Evolutionary conservation across 768 basidiomycete species (phyloP), one percentile per base, ranked within the genome.

Genomic region (Chalciporus pseudorubinellus): DNA sequence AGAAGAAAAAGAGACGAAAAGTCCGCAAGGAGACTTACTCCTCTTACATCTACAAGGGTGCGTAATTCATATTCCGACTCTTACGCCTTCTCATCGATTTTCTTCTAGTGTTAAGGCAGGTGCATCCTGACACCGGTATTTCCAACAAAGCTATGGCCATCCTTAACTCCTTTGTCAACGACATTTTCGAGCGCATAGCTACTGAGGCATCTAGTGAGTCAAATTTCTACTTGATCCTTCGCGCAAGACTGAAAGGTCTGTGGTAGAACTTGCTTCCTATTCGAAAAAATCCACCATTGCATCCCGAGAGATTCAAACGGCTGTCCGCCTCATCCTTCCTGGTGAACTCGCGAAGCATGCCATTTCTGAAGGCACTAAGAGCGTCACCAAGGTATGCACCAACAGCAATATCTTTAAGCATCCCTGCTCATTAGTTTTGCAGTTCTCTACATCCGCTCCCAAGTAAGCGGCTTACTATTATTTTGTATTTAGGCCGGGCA

Each of bases 201-300:
- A 85, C 83, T 13, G 91, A 92, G 61, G 91, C 92, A 45, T 92
- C 89, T 57, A 92, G 90, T 92, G 48, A 52, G 87, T 73, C 13
- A 8, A 12, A 0, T 2, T 61, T 33, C 44, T 14, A 18, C 39
- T 20, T 24, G 20, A 21, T n/a, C 1, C 13, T 9, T 29, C 31
- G 3, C 34, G 28, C 16, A 8, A 24, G 19, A 10, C 46, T 51
- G 53, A 47, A 50, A 3, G 3, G 10, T n/a, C 2, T 2, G 31
- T 4, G 62, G 16, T 20, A 92, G 90, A 95, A 75, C 92, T 98
- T 65, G 93, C 95, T 50, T 83, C 92, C 1, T 98, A 98, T 81
- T 97, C 95, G 50, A 95, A 98, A 83, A 95, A 97, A 74, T 97
- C 95, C 3, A 98, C 95, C 39, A 98, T 98, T 71, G 95, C 95